Percentiles rank a stretch among this genome's conserved stretches.
These are phyloP conservation scores for Nitzschia sp. DNA, from an alignment of 108 stramenopile genomes.

Conservation along the genomic window DNA sequence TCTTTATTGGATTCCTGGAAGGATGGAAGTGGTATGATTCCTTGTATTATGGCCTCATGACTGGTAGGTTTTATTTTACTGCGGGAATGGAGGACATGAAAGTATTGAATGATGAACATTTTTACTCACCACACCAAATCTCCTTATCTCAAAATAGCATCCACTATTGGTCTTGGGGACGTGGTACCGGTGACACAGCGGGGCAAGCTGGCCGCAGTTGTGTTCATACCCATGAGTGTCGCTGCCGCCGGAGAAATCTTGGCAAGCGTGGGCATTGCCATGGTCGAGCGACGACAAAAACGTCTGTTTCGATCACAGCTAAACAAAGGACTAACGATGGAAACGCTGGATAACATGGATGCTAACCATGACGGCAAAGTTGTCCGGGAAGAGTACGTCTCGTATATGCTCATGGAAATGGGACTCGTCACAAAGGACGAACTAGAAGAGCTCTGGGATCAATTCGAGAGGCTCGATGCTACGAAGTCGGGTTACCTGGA, in stretches of 20 bases:
- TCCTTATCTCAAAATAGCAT: constrained; percentile 12
- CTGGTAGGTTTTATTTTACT: constrained; percentile 25
- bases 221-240: constrained; percentile 57
- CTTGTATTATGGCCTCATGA: constrained; percentile 48
- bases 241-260: constrained; percentile 53
- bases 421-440: constrained; percentile 50
- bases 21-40: constrained; percentile 44
- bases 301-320: constrained; percentile 13
- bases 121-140: neutral
- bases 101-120: constrained; percentile 7
- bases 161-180: constrained; percentile 69
- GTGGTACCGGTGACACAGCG: constrained; percentile 35
- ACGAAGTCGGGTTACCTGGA: constrained; percentile 45
- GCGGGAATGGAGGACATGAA: constrained; percentile 5
- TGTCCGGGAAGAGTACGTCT: constrained; percentile 52
- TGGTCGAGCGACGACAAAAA: constrained; percentile 37
- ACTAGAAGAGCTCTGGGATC: constrained; percentile 50
- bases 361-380: constrained; percentile 52
- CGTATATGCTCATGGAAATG: constrained; percentile 72
- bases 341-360: constrained; percentile 49
- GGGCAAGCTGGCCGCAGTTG: constrained; percentile 35
- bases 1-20: constrained; percentile 38
- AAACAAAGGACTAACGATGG: constrained; percentile 42
- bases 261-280: constrained; percentile 35
- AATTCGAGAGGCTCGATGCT: constrained; percentile 62